Conservation (phyloP, 345 rosid genomes). For the Salix viminalis region DNA sequence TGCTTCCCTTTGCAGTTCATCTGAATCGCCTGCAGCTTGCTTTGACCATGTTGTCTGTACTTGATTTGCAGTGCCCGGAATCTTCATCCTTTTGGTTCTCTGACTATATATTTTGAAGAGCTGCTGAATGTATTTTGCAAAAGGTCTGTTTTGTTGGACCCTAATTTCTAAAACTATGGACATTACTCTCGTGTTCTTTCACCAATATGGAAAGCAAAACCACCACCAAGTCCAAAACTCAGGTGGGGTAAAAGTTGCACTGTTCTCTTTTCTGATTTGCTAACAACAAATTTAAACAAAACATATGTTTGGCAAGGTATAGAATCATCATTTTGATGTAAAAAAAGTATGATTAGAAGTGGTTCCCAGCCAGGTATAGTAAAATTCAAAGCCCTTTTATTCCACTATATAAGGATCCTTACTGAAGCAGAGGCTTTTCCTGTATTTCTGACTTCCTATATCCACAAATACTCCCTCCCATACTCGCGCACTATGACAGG, state of each 20-base stretch:
- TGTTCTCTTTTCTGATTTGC: neutral
- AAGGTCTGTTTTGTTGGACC: too few species aligned
- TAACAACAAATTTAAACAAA: neutral
- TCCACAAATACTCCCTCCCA: conserved; percentile 62
- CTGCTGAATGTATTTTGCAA: too few species aligned
- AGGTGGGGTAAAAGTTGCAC: conserved; percentile 9
- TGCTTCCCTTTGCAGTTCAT: too few species aligned
- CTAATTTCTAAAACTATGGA: too few species aligned
- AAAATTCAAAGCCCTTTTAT: neutral
- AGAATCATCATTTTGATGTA: neutral
- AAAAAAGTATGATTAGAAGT: neutral
- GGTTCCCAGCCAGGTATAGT: neutral
- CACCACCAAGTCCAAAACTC: conserved; percentile 19
- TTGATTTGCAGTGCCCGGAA: too few species aligned
- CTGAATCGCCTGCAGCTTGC: too few species aligned
- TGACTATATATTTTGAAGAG: too few species aligned
- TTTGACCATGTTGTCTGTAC: too few species aligned
- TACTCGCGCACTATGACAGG: conserved; percentile 90
- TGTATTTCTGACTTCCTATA: conserved; percentile 18
- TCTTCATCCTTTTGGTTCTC: too few species aligned
- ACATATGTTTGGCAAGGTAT: neutral
- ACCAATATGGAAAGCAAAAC: neutral
- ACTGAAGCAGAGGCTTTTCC: neutral
- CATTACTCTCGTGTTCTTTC: too few species aligned
- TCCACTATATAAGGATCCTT: neutral